Evolutionary conservation across 106 monocot species (phyloP), one percentile per base, ranked within the genome.

Genomic region (Triglochin maritima): DNA sequence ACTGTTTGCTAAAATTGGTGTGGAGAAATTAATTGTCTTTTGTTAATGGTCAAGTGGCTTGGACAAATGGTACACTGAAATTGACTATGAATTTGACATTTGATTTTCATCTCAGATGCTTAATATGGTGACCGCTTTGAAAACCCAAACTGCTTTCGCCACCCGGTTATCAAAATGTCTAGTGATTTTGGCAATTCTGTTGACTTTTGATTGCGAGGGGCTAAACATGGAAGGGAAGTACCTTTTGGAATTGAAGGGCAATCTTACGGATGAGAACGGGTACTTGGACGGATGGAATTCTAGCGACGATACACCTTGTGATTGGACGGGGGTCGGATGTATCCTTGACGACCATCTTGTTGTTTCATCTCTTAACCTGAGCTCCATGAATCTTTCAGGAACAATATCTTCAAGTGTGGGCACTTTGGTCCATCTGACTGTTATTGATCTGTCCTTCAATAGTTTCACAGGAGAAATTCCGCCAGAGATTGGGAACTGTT

Each of bases 281-380:
- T 59, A 80, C 15, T 86, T 96, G 42, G 46, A 54, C 17, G 68
- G 66, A 70, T 96, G 95, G 95, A 80, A 91, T 17, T 51, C 83
- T 5, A 61, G 66, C 0, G 83, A 90, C 74, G 68, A 63, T 54
- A 79, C 78, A 6, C 95, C 95, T 44, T 96, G 95, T 80, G 44
- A 57, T 29, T 96, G 95, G 95, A 86, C 29, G 47, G 95, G 90
- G 15, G 80, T 96, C 17, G 86, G 69, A 56, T 96, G 95, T 70
- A 74, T 80, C 1, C 16, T 9, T 7, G 77, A 73, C 45, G 66
- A 73, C 59, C 12, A 57, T 8, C 47, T 76, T 64, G 77, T 83
- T 1, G 82, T 96, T 69, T 75, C 63, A 63, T 78, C 81, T 80
- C 77, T 96, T 12, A 53, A 88, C 72, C 79, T 96, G n/a, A 85